Evolutionary conservation across 768 basidiomycete genomes (phyloP).

Genomic region (Glaciozyma antarctica): DNA sequence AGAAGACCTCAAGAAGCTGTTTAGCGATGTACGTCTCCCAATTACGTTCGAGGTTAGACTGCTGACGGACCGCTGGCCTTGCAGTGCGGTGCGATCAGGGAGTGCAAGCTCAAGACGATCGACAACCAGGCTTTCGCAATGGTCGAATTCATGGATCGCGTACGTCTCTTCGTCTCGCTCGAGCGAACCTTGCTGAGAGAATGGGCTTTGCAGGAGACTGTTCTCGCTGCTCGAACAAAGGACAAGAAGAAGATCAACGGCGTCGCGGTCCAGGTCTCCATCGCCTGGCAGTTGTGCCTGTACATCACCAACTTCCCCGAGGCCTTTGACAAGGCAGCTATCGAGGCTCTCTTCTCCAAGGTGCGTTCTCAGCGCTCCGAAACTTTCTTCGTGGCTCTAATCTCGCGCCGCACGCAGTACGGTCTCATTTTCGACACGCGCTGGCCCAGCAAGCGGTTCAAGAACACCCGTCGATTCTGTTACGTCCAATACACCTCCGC

Average conservation of each 20-base stretch:
- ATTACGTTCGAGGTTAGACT: neutral
- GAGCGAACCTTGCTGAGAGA: slow-evolving; percentile 5
- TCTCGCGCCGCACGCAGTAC: slow-evolving; percentile 48
- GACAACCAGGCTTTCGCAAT: slow-evolving; percentile 60
- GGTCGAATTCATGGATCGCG: slow-evolving; percentile 71
- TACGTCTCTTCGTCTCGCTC: slow-evolving; percentile 37
- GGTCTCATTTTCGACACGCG: slow-evolving; percentile 87
- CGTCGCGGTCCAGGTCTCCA: slow-evolving; percentile 69
- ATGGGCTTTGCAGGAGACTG: slow-evolving; percentile 50
- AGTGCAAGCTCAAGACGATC: slow-evolving; percentile 65
- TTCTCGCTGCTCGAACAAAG: slow-evolving; percentile 80
- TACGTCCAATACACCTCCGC: slow-evolving; percentile 85
- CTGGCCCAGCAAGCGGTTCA: slow-evolving; percentile 98
- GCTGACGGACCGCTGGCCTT: neutral
- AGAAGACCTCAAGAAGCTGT: slow-evolving; percentile 59
- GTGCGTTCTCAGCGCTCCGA: neutral
- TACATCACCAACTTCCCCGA: slow-evolving; percentile 96
- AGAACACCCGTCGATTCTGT: slow-evolving; percentile 78
- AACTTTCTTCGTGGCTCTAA: neutral
- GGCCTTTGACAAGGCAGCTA: slow-evolving; percentile 61
- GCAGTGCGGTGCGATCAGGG: slow-evolving; percentile 79
- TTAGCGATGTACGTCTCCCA: slow-evolving; percentile 66
- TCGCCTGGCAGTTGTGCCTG: slow-evolving; percentile 87
- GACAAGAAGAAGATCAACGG: slow-evolving; percentile 80
- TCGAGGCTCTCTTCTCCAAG: slow-evolving; percentile 60